Evolutionary conservation across 177 flowering plant genomes (phyloP), one percentile per base, ranked within the genome.

Genomic region (Vitis hybrid): DNA sequence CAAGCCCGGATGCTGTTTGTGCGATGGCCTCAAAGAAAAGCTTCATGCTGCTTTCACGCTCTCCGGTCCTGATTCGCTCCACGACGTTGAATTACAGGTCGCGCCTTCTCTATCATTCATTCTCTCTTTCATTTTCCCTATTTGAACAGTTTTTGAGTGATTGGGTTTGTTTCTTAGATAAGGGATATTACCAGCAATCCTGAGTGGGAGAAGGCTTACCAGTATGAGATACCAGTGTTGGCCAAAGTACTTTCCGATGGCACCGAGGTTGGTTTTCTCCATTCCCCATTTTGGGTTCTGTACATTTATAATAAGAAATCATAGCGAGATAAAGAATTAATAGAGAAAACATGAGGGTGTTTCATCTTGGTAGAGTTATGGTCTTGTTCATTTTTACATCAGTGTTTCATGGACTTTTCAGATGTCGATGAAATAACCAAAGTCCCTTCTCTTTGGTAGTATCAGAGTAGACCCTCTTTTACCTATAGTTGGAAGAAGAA

Each of bases 11-110:
- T 94, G 98, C 78, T 94, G 97, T 78, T 84, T 92, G 85, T 94
- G 98, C 76, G 98, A 94, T 72, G 97, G 97, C 72, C 97, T 92
- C 83, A 91, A 94, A 82, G 95, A 94, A 67, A 92, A 92, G 76
- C 90, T 92, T 52, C 77, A 83, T 6, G 82, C 88, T 19, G 98
- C 94, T 1, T 88, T 93, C 74, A 71, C 74, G 61, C 82, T 91
- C 56, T 70, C 82, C 11, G 84, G 82, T 15, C 81, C 90, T 10
- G 82, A 88, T 76, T 83, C 91, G 11, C 89, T 93, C 62, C 71
- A 78, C 65, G 96, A 90, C 68, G 86, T 93, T 51, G 76, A 85
- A 56, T 80, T 93, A 21, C 86, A 87, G 92, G 97, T 85, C 60
- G 46, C 15, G 49, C 27, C 12, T 5, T 58, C 27, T 24, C 27